Base-by-base conservation (phyloP, 192 early-diverging fungal genomes). In the Podila minutissima region DNA sequence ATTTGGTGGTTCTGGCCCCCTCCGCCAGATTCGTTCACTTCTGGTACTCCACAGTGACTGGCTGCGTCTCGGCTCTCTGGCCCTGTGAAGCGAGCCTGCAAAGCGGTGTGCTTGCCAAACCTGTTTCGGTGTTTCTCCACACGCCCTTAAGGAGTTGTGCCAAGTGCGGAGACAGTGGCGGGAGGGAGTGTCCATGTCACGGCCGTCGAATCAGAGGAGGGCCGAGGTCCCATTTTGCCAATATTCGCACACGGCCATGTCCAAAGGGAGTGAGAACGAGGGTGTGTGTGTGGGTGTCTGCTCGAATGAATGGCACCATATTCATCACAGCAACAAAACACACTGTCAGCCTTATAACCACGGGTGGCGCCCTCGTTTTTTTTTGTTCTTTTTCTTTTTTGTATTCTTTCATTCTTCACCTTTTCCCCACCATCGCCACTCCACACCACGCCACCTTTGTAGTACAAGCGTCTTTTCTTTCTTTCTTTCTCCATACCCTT, bases 81-180 rank as follows among this genome's bases (percentile, higher is more conserved):
- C 38, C 33, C 31, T 37, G 10, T 13, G 38, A 41, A 9, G 38
- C 12, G 3, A 46, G 1, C 12, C 3, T 13, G 41, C 12, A 15
- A 41, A 41, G 9, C 38, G 12, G 0, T 41, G 38, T 41, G 38
- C 12, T 13, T 41, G 10, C 6, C 38, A 41, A 35, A 7, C 31
- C 10, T 4, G 15, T 46, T 46, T 15, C 13, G 41, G 15, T 46
- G 41, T 46, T 46, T 46, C 15, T 46, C 8, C 41, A 55, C 20
- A 10, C 20, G 24, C 24, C 53, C n/a, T 55, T 55, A 55, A 55
- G 53, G 53, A 24, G 53, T 55, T 55, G 53, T 9, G 53, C 53
- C 53, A 55, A 55, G 53, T 26, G 53, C 53, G 53, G 53, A 55
- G 53, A 55, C 53, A n/a, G 22, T 55, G 53, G 53, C 53, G 53